Conservation (phyloP, 495 filamentous ascomycete genomes). For the Parmelia sp. region DNA sequence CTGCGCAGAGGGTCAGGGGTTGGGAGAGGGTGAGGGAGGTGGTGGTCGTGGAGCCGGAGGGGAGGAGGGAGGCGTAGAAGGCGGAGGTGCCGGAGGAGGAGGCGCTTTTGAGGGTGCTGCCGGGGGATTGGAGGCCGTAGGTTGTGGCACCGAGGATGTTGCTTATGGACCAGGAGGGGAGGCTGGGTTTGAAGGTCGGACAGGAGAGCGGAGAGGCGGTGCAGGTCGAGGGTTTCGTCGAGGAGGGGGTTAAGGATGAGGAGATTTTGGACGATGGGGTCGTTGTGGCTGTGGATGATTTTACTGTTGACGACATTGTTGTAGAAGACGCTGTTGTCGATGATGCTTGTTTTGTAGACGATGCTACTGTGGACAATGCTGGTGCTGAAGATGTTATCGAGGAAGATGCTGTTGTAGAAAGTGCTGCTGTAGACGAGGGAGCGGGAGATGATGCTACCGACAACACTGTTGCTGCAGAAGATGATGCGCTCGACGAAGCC, state of each 20-base stretch:
- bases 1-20: neutral
- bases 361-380: neutral
- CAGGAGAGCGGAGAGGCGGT: neutral
- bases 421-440: neutral
- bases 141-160: constrained; percentile 4
- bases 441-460: neutral
- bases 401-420: neutral
- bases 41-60: neutral
- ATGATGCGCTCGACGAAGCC: neutral
- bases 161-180: neutral
- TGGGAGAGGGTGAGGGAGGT: constrained; percentile 1
- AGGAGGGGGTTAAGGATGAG: neutral
- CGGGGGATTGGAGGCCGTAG: constrained; percentile 5
- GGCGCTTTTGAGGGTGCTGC: neutral
- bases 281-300: neutral
- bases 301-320: neutral
- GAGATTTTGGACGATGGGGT: neutral
- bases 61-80: constrained; percentile 3
- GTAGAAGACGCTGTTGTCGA: neutral
- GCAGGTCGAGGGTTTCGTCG: neutral
- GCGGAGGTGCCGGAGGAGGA: neutral
- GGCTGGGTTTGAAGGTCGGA: neutral
- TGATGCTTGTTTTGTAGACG: neutral
- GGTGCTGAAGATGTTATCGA: neutral
- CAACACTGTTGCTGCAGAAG: neutral